Evolutionary conservation across 2,329 filamentous ascomycete genomes (phyloP), one percentile per base, ranked within the genome.

Genomic region (Colletotrichum sidae): DNA sequence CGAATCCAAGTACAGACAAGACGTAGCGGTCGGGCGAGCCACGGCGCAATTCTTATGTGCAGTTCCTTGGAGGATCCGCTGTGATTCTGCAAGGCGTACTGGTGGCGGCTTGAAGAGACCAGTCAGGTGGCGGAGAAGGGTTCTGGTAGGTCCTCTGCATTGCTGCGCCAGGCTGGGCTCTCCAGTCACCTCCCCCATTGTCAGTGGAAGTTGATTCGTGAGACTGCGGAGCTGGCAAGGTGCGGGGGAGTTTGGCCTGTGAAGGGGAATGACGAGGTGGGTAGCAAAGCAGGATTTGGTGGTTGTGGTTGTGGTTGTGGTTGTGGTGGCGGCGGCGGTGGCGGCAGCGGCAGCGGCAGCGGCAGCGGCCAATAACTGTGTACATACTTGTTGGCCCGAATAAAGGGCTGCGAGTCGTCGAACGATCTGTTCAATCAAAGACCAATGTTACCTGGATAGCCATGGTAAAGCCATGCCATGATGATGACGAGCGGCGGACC

Each of bases 191-290:
- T 53, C 52, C 52, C 41, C 38, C 35, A 45, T 12, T 41, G 17
- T 17, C 38, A 35, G 39, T 50, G 42, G 42, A 38, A 56, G 58
- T 39, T 65, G 57, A 62, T 65, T 65, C 62, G 58, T 42, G 52
- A 50, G 55, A 53, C 58, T 53, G 35, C 58, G 11, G 25, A 45
- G 25, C 42, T 47, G 33, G 46, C 41, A 42, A 44, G 46, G 52
- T 65, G 62, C 52, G 57, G 62, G 46, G 62, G 58, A 65, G 35
- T 33, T 25, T 25, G 52, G 62, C 62, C 62, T 65, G 35, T 62
- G 35, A 65, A 41, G 62, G n/a, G 44, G 34, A 34, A 56, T 33
- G 17, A 33, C 6, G 34, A 13, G 37, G 35, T 12, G n/a, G 47
- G 34, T 35, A 13, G 39, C 46, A 65, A 65, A 61, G 41, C 57